Percentiles rank a stretch among this genome's conserved stretches.
These are phyloP conservation scores for Globisporangium perplexum DNA, from an alignment of 352 stramenopile genomes.

Conservation along the genomic window DNA sequence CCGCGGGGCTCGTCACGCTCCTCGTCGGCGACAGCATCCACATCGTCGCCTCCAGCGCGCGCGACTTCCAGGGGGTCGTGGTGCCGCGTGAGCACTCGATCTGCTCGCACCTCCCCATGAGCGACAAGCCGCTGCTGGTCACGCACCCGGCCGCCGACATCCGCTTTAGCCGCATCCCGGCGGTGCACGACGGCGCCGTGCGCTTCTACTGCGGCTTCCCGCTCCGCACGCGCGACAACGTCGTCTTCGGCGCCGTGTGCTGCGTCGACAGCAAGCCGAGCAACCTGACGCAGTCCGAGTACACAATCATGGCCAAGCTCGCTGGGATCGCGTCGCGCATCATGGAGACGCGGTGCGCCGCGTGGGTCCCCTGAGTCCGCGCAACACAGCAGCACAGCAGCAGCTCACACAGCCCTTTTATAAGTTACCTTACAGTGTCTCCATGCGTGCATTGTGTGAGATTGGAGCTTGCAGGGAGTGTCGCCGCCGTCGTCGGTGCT, in stretches of 20 bases:
- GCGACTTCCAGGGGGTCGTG: conserved; percentile 17
- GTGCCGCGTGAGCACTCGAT: conserved; percentile 40
- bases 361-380: neutral
- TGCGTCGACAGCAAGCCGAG: conserved; percentile 33
- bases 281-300: conserved; percentile 36
- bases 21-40: conserved; percentile 32
- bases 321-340: conserved; percentile 33
- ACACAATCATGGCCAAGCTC: conserved; percentile 26
- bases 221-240: conserved; percentile 29
- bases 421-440: neutral
- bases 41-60: conserved; percentile 31
- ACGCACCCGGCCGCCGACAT: conserved; percentile 44
- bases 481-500: too few relatives aligned
- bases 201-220: conserved; percentile 81
- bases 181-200: conserved; percentile 23
- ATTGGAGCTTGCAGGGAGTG: too few relatives aligned
- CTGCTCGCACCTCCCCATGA: conserved; percentile 52
- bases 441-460: too few relatives aligned
- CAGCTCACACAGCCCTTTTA: neutral
- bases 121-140: conserved; percentile 36
- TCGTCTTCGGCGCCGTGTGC: conserved; percentile 42
- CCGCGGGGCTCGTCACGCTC: conserved; percentile 37
- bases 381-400: too few relatives aligned
- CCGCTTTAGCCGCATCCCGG: conserved; percentile 33
- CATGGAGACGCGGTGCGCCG: conserved; percentile 13